Evolutionary conservation across 306 rosid species (phyloP).

Genomic region (Acacia confusa): DNA sequence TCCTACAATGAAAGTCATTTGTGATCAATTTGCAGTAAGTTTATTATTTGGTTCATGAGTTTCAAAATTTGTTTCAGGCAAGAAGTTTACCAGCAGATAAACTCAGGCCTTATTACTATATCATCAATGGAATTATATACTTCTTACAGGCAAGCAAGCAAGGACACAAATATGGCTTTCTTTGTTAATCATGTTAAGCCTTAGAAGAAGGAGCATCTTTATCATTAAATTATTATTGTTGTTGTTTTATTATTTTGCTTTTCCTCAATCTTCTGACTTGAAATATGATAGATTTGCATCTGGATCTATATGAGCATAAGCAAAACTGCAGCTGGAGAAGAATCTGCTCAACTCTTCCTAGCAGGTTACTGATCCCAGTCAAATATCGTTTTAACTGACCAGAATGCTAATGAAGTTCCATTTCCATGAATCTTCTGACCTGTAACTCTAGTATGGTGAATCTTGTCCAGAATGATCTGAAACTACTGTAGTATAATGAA

Average conservation of each 20-base stretch:
- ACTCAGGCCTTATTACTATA: slow-evolving; percentile 66
- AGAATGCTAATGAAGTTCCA: neutral
- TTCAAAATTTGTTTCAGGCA: slow-evolving; percentile 53
- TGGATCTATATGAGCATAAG: slow-evolving; percentile 60
- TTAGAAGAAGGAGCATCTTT: neutral
- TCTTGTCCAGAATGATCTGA: neutral
- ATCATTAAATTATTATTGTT: neutral
- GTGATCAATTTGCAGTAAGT: neutral
- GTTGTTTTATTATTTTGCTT: neutral
- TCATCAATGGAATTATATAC: slow-evolving; percentile 61
- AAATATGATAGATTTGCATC: slow-evolving; percentile 50
- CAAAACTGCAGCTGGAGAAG: slow-evolving; percentile 39
- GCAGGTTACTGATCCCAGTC: slow-evolving; percentile 45
- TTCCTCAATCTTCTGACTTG: slow-evolving; percentile 30
- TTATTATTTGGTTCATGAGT: slow-evolving; percentile 13
- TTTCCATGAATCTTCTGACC: neutral
- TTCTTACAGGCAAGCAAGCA: slow-evolving; percentile 62
- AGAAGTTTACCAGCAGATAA: slow-evolving; percentile 64
- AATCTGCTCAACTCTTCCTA: slow-evolving; percentile 63
- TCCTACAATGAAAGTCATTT: neutral
- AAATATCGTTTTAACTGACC: neutral
- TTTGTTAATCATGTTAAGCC: slow-evolving; percentile 9
- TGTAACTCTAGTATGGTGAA: neutral
- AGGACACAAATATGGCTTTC: slow-evolving; percentile 19
- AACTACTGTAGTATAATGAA: neutral